These are phyloP conservation scores for Botryotinia calthae DNA, from an alignment of 2,329 filamentous ascomycete species.

Conservation along the genomic window DNA sequence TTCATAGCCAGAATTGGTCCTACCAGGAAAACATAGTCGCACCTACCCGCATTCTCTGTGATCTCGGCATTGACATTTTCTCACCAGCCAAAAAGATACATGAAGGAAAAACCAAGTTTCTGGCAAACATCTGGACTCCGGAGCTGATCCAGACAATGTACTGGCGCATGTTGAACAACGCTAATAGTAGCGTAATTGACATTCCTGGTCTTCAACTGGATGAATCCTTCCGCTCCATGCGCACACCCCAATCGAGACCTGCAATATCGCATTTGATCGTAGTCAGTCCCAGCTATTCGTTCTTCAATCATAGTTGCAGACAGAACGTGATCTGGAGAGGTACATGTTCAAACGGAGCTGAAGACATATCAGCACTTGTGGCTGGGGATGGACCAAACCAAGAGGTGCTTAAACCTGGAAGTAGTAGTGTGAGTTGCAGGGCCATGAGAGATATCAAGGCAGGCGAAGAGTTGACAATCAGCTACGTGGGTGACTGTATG, in stretches of 20 bases:
- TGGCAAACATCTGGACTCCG: constrained; percentile 23
- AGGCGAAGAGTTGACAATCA: constrained; percentile 35
- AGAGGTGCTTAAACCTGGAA: constrained; percentile 27
- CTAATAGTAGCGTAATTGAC: constrained; percentile 25
- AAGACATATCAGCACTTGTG: constrained; percentile 16
- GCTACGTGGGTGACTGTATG: constrained; percentile 32
- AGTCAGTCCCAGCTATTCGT: constrained; percentile 33
- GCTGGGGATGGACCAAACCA: constrained; percentile 16
- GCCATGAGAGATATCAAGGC: constrained; percentile 30
- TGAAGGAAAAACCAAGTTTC: neutral
- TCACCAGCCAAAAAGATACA: neutral
- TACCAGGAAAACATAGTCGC: constrained; percentile 33
- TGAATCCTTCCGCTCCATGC: neutral
- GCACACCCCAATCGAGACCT: neutral
- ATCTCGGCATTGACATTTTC: constrained; percentile 34
- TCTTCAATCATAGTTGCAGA: constrained; percentile 36
- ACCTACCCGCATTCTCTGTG: constrained; percentile 28
- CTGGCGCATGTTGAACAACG: constrained; percentile 36
- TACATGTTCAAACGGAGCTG: constrained; percentile 12
- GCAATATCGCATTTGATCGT: constrained; percentile 17
- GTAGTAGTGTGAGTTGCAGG: constrained; percentile 26
- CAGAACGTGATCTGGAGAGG: constrained; percentile 34
- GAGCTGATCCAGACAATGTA: constrained; percentile 35
- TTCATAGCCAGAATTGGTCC: constrained; percentile 25
- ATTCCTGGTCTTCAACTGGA: neutral